Evolutionary conservation across 2,329 filamentous ascomycete genomes (phyloP).

Genomic region (Arthrinium puccinioides): DNA sequence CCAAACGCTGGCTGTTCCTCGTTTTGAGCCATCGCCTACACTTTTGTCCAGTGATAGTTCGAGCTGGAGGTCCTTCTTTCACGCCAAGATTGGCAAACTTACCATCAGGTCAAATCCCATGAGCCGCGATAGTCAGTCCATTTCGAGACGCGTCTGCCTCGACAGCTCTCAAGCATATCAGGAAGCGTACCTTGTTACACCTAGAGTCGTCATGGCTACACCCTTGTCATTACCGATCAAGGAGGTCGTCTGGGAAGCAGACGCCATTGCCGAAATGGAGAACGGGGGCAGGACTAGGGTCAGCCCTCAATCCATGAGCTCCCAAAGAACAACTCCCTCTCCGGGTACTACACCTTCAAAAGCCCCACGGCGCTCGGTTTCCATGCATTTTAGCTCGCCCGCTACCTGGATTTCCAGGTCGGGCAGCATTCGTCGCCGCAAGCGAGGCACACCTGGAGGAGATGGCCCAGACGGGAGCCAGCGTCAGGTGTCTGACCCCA

Average conservation of each 20-base stretch:
- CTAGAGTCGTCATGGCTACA: slow-evolving; percentile 17
- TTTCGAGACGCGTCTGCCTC: slow-evolving; percentile 21
- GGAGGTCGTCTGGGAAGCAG: slow-evolving; percentile 6
- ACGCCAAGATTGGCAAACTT: slow-evolving; percentile 28
- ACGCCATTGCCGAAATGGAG: slow-evolving; percentile 11
- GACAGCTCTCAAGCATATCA: slow-evolving; percentile 22
- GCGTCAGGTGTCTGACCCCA: slow-evolving; percentile 48
- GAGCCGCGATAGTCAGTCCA: slow-evolving; percentile 17
- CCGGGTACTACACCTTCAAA: slow-evolving; percentile 35
- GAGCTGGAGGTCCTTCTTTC: slow-evolving; percentile 52
- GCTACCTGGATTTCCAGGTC: slow-evolving; percentile 48
- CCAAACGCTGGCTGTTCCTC: slow-evolving; percentile 15
- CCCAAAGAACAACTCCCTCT: slow-evolving; percentile 17
- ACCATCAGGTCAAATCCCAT: slow-evolving; percentile 13
- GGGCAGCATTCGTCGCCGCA: slow-evolving; percentile 49
- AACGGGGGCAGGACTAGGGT: no score
- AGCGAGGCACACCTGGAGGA: slow-evolving; percentile 28
- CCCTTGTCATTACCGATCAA: slow-evolving; percentile 9
- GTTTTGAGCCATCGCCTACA: slow-evolving; percentile 8
- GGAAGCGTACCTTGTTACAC: slow-evolving; percentile 29
- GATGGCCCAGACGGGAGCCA: slow-evolving; percentile 34
- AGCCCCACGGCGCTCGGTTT: slow-evolving; percentile 45
- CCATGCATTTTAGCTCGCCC: slow-evolving; percentile 52
- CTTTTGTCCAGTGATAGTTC: slow-evolving; percentile 10
- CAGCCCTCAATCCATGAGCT: no score